Evolutionary conservation across 2,329 filamentous ascomycete genomes (phyloP).

Genomic region (Gliomastix tumulicola): DNA sequence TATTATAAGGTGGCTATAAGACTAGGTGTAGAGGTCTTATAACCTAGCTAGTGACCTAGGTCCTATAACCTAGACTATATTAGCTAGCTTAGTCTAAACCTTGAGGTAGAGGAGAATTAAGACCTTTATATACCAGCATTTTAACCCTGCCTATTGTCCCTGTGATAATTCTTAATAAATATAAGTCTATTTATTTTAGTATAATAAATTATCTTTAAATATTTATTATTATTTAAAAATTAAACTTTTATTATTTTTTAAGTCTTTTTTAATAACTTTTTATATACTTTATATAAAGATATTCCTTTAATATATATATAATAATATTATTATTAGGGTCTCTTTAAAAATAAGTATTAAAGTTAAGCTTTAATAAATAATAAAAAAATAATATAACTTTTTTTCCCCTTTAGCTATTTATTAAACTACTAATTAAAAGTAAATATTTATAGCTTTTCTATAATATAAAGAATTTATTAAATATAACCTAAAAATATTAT

Average conservation of each 20-base stretch:
- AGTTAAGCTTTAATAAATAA: neutral
- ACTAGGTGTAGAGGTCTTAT: no score
- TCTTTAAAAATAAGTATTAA: neutral
- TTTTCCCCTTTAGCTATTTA: neutral
- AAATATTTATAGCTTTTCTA: constrained; percentile 1
- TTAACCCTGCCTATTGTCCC: no score
- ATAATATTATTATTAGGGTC: neutral
- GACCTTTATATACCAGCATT: no score
- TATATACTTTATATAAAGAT: neutral
- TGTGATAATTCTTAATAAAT: no score
- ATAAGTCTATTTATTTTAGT: no score
- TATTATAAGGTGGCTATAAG: no score
- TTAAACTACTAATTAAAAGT: neutral
- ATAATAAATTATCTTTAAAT: neutral
- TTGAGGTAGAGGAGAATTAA: no score
- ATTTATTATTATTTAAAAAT: neutral
- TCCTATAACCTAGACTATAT: no score
- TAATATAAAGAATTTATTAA: no score
- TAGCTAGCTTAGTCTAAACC: no score
- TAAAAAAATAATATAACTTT: neutral
- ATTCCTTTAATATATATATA: neutral
- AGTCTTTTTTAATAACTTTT: neutral
- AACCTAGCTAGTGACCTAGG: no score
- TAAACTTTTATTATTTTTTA: neutral
- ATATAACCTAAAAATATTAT: neutral